Base-by-base conservation (phyloP, 352 stramenopile genomes). In the Thalassiosira livingstoniorum region DNA sequence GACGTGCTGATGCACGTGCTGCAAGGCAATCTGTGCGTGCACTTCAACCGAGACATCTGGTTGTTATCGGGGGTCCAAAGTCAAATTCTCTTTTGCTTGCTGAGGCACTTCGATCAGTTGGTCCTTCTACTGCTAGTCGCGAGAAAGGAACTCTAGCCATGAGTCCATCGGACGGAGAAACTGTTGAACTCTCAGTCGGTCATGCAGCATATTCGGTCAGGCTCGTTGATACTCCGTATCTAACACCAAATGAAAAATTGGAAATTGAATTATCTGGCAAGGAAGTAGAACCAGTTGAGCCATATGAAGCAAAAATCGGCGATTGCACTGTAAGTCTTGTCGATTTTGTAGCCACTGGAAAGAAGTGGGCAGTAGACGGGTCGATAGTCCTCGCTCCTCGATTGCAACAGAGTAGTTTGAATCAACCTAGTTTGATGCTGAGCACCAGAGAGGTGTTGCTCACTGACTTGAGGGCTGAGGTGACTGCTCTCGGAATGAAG, bases 401-500 rank as follows among this genome's bases (percentile, higher is more conserved):
- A 37, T 62, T 58, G 35, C 45, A 83, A 57, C 4, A 83, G 34
- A 85, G 39, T 43, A 65, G 27, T 15, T 63, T 87, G 47, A 85
- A 80, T 4, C 71, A 85, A 53, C 67, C 78, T n/a, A 86, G 73
- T 57, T 74, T 94, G 29, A 91, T 94, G 80, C 55, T 94, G 0
- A 93, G 86, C 55, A 86, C 91, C 32, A 91, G 90, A 37, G 91
- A 95, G 53, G 86, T 95, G 13, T 69, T 95, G 29, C 78, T 95
- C 21, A 95, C 91, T 23, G 91, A 95, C 78, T 79, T 95, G 42
- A 86, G 88, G 43, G 79, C 88, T 10, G 88, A 95, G 77, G 66
- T 95, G 10, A 93, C 90, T 72, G 87, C 86, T 29, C 66, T 88
- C 67, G 83, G 89, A 23, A 93, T 94, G 88, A 94, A 94, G 62